Base-by-base conservation (phyloP, 2,329 filamentous ascomycete genomes). In the Colletotrichum gloeosporioides region DNA sequence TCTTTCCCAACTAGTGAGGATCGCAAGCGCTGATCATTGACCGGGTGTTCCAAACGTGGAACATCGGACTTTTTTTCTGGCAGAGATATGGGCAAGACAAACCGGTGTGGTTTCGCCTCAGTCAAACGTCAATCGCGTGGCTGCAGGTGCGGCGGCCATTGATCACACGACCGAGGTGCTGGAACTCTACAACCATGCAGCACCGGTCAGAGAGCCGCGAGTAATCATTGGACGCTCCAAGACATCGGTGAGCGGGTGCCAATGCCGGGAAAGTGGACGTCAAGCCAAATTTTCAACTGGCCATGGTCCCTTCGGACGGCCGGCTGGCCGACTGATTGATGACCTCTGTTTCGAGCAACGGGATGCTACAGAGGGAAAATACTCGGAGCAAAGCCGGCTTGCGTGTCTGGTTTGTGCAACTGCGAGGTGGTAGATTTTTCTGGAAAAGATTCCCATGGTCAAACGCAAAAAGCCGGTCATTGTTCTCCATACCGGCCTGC, bases 191-290 rank as follows among this genome's bases (percentile, higher is more conserved):
- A 69, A 13, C 29, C 39, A 66, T 65, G 34, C 64, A 63, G 31
- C n/a, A 73, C 69, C 73, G 73, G 73, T 76, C 63, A 76, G 59
- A 39, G 27, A 68, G 18, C 29, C n/a, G 57, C 39, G 36, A 8
- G 12, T 22, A 22, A 49, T 73, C 44, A 68, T 64, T 64, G 44
- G 59, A 16, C 49, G 34, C 4, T 25, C 13, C 64, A 25, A 73
- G 73, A 76, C 73, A 69, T 64, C 69, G 73, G 70, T 76, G 70
- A 55, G 70, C 64, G 64, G 15, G n/a, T 69, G 63, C n/a, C 70
- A 59, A 73, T 63, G 44, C 70, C 44, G 32, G 31, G 34, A 69
- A 66, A 36, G 32, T 18, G 32, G 27, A 44, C n/a, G 16, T 36
- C 73, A 65, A 64, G 44, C 18, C 70, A 73, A 31, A 18, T 53